Base-by-base conservation (phyloP, 371 early-diverging fungal genomes). In the Smittium culicis region DNA sequence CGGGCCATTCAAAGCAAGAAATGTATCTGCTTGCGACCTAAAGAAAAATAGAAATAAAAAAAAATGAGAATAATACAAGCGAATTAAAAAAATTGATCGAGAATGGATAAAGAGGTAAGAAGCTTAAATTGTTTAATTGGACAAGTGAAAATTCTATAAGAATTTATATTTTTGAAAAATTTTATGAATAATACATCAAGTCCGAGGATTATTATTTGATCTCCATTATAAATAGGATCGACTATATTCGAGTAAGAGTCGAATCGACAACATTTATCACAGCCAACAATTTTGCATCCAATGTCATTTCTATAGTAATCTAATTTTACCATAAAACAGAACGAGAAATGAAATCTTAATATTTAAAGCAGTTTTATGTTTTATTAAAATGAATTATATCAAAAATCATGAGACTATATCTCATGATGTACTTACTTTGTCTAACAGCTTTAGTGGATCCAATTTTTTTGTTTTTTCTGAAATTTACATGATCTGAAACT, bases 11-110 rank as follows among this genome's bases (percentile, higher is more conserved):
- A n/a, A 66, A 14, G 33, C n/a, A 2, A 32, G 32, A 56, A 24
- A 35, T 55, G 35, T 66, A 66, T n/a, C 66, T 66, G 35, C 66
- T 66, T 2, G 66, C n/a, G 3, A 66, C 66, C 64, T 64, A 64
- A 11, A 11, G 27, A 35, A 11, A 64, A n/a, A n/a, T n/a, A n/a
- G n/a, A n/a, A n/a, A n/a, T n/a, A n/a, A n/a, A n/a, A n/a, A n/a
- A n/a, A n/a, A n/a, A n/a, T n/a, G n/a, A n/a, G n/a, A n/a, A n/a
- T n/a, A n/a, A n/a, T n/a, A n/a, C n/a, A n/a, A n/a, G n/a, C n/a
- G n/a, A n/a, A n/a, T n/a, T n/a, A n/a, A n/a, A n/a, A n/a, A n/a
- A n/a, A n/a, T n/a, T n/a, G n/a, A n/a, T n/a, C n/a, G n/a, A n/a
- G n/a, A n/a, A n/a, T n/a, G n/a, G n/a, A n/a, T n/a, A n/a, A n/a